Base-by-base conservation (phyloP, 495 filamentous ascomycete genomes). In the Jackrogersella minutella region DNA sequence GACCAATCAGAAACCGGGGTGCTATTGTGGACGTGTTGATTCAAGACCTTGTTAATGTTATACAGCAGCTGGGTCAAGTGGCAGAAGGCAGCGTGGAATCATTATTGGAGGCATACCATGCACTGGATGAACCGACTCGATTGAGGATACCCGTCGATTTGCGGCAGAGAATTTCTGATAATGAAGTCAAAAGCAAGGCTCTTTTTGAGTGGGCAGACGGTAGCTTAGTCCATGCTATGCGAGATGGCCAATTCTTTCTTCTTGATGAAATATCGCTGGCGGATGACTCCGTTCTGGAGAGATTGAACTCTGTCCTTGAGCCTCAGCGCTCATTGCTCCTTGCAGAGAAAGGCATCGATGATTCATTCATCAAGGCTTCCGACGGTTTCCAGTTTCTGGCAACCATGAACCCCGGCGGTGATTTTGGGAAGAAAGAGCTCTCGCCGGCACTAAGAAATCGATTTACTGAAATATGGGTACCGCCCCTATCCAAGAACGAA, bases 401-500 rank as follows among this genome's bases (percentile, higher is more conserved):
- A 13, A 99, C 96, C 2, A 99, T 99, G 96, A 99, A 99, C 66
- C 96, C 96, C 7, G 96, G 95, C 34, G 96, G 96, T 55, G 96
- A 99, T 71, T 98, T 97, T 74, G 96, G 96, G 56, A 99, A 99
- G 73, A 90, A 90, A 66, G 96, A 99, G 75, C 87, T 99, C 43
- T 98, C 96, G 2, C 93, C 94, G 4, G 96, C 96, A 21, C 81
- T 99, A 53, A 86, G 96, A 21, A 98, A 99, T 73, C 90, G 96
- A 37, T 97, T 99, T 79, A 99, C 96, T 0, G 96, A 99, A 73
- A 96, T 99, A 17, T 99, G 96, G 96, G 96, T 97, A 0, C 93
- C 95, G 2, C 82, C 93, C 2, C 79, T 91, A 41, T 90, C 91
- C 0, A 91, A 95, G 39, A 82, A 84, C 33, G 88, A 93, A 24